Base-by-base conservation (phyloP, 352 stramenopile species). In the Globisporangium paddicum region DNA sequence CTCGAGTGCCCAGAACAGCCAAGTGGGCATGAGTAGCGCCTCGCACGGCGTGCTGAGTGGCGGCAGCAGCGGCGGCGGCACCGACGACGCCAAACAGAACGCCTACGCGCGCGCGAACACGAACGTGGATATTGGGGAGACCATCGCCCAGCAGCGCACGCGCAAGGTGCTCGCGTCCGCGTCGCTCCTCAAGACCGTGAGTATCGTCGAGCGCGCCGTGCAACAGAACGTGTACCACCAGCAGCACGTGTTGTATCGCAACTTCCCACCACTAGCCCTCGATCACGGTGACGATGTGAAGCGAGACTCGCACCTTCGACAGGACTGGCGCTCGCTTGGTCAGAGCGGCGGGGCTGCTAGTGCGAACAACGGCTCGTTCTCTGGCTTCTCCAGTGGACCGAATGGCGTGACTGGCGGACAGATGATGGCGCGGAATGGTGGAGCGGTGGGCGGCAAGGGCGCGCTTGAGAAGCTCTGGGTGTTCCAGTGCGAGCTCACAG, bases 191-290 rank as follows among this genome's bases (percentile, higher is more conserved):
- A 65, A 77, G 14, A 86, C 72, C 2, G 72, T 89, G 16, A 77
- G 75, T 23, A 68, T 91, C 34, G 69, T 96, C 5, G 89, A 97
- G 66, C 81, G 87, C 14, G 87, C 82, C 1, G 79, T 97, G 10
- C 87, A 96, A 61, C 89, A 97, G 60, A 96, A 96, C 60, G 72
- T 95, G 0, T 96, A 90, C 47, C 87, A 97, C 66, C 62, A 75
- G 26, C 72, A 90, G 23, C 89, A 97, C 46, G 66, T 96, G 10
- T 63, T 83, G 2, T 96, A 97, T 41, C 86, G 89, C 23, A 78
- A 95, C 41, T 88, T 92, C 38, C 84, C 86, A 0, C 67, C 57
- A 7, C 67, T 90, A 5, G 55, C 48, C 3, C 18, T 25, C 38
- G 5, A 2, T 49, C 19, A 23, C 38, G 3, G 5, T 28, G 4